Evolutionary conservation across 2,329 filamentous ascomycete species (phyloP).

Genomic region (Trichoderma aggressivum): DNA sequence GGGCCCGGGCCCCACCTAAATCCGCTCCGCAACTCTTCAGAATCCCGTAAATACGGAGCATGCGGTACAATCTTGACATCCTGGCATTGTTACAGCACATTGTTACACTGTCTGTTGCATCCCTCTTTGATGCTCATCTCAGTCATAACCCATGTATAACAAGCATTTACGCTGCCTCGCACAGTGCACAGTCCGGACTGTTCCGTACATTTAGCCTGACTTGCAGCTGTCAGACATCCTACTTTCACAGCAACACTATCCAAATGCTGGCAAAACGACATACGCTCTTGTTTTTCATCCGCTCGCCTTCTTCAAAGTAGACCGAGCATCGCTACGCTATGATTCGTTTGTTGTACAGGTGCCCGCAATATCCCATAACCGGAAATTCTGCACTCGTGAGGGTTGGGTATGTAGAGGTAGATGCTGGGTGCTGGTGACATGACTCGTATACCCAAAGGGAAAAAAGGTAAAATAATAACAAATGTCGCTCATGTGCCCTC

Average conservation of each 20-base stretch:
- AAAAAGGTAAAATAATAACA: background rate
- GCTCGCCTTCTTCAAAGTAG: background rate
- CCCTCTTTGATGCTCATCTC: background rate
- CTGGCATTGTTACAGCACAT: background rate
- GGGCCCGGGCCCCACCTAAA: background rate
- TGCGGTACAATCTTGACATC: background rate
- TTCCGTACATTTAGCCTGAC: background rate
- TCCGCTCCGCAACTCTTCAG: background rate
- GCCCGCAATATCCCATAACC: slow-evolving; percentile 1
- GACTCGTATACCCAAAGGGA: background rate
- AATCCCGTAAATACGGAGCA: background rate
- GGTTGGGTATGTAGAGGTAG: background rate
- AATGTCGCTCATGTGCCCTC: background rate
- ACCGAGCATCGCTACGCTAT: slow-evolving; percentile 16
- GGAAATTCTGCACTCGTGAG: slow-evolving; percentile 1
- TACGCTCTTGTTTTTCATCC: background rate
- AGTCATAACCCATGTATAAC: background rate
- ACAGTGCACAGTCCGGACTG: background rate
- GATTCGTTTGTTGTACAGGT: slow-evolving; percentile 10
- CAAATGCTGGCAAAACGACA: background rate
- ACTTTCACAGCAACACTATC: background rate
- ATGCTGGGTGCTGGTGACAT: background rate
- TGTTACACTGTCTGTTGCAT: background rate
- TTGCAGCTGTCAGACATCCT: background rate
- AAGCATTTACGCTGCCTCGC: background rate